phyloP scores from a whole-genome alignment of 805 yeast genomes.

The Kodamaea nitidulidarum region DNA sequence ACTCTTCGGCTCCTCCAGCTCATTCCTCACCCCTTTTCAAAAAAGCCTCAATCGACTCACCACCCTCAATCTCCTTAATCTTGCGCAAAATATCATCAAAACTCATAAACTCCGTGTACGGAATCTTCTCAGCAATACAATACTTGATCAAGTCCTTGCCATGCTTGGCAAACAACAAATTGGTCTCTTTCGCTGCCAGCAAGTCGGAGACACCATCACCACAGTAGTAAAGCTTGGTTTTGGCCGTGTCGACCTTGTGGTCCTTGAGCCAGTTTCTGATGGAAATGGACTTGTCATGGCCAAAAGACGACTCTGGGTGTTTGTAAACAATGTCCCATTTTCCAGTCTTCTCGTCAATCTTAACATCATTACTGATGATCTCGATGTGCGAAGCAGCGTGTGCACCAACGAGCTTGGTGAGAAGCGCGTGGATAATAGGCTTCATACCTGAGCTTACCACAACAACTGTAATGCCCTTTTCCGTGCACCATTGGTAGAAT shows the following conservation, averaged over 20 bases:
- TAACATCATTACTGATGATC: conserved; percentile 68
- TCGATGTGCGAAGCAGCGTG: conserved; percentile 46
- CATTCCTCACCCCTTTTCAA: conserved; percentile 6
- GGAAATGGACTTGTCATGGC: conserved; percentile 90
- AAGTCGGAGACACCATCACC: conserved; percentile 98
- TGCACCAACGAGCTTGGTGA: conserved; percentile 70
- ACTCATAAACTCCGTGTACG: conserved; percentile 76
- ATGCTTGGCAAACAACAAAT: conserved; percentile 85
- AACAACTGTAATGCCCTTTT: conserved; percentile 71
- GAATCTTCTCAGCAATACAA: conserved; percentile 76
- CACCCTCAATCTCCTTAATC: conserved; percentile 46
- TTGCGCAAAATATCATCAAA: conserved; percentile 70
- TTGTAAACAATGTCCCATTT: conserved; percentile 82
- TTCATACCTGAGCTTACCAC: conserved; percentile 93
- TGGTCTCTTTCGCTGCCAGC: conserved; percentile 93
- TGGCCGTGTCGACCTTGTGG: conserved; percentile 22
- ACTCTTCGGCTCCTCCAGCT: too few relatives aligned
- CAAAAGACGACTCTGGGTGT: conserved; percentile 78
- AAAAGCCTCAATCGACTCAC: conserved; percentile 10
- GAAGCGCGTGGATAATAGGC: conserved; percentile 79
- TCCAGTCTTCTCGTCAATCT: conserved; percentile 46
- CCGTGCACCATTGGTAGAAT: conserved; percentile 75
- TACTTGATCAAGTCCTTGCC: conserved; percentile 87
- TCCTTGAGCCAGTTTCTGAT: conserved; percentile 48
- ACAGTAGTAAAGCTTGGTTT: conserved; percentile 66